Evolutionary conservation across 495 filamentous ascomycete species (phyloP).

Genomic region (Tirmania nivea): DNA sequence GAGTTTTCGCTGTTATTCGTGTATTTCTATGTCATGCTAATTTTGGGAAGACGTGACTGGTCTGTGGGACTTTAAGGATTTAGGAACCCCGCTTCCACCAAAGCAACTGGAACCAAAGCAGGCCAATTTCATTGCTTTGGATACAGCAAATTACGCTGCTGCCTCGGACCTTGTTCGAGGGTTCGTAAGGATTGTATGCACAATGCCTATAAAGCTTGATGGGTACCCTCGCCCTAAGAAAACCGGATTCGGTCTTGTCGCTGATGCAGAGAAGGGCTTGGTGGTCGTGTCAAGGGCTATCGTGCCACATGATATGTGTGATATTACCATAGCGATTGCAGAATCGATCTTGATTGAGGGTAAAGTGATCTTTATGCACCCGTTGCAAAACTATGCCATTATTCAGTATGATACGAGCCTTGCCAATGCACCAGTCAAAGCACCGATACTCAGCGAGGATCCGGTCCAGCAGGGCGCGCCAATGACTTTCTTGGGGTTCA

Average conservation of each 20-base stretch:
- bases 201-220: constrained; percentile 86
- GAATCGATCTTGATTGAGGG: constrained; percentile 86
- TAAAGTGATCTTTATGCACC: constrained; percentile 91
- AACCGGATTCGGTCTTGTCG: constrained; percentile 83
- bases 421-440: constrained; percentile 79
- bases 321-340: constrained; percentile 84
- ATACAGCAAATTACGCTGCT: constrained; percentile 71
- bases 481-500: constrained; percentile 91
- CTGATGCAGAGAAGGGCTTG: constrained; percentile 86
- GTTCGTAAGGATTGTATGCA: constrained; percentile 80
- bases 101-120: constrained; percentile 45
- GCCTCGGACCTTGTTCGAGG: constrained; percentile 80
- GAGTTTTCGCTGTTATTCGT: background rate
- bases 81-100: constrained; percentile 58
- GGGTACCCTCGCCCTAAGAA: constrained; percentile 83
- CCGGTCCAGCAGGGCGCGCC: constrained; percentile 72
- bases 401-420: constrained; percentile 85
- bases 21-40: background rate
- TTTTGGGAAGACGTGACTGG: constrained; percentile 42
- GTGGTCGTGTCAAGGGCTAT: constrained; percentile 85
- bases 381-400: constrained; percentile 92
- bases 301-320: constrained; percentile 87
- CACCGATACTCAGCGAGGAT: constrained; percentile 57
- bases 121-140: constrained; percentile 75
- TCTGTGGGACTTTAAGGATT: constrained; percentile 81